These are phyloP conservation scores for Telfairia occidentalis DNA, from an alignment of 331 rosid genomes.

Conservation along the genomic window DNA sequence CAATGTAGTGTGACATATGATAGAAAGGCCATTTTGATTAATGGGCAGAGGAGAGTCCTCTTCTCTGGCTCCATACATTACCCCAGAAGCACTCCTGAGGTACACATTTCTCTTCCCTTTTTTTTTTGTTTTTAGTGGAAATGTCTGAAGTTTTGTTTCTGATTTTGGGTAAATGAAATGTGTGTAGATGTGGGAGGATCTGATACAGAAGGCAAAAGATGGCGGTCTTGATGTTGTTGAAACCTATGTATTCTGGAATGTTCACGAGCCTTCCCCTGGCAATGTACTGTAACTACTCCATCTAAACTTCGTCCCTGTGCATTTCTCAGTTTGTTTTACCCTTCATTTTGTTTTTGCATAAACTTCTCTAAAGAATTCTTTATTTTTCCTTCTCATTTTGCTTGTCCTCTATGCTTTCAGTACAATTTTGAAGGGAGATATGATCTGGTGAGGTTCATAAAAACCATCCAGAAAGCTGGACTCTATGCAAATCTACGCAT, in stretches of 20 bases:
- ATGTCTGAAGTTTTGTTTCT: slow-evolving; percentile 14
- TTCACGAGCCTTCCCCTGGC: slow-evolving; percentile 92
- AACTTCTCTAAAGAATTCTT: background rate
- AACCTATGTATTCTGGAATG: slow-evolving; percentile 95
- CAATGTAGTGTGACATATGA: slow-evolving; percentile 71
- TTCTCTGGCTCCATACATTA: slow-evolving; percentile 98
- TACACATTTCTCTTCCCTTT: slow-evolving; percentile 14
- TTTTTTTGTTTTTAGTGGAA: background rate
- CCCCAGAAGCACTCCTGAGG: slow-evolving; percentile 99
- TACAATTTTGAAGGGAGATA: slow-evolving; percentile 85
- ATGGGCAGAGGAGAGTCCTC: slow-evolving; percentile 90
- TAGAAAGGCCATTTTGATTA: slow-evolving; percentile 71
- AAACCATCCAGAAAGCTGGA: slow-evolving; percentile 83
- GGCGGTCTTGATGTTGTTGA: slow-evolving; percentile 94
- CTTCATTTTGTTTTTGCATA: background rate
- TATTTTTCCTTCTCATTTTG: background rate
- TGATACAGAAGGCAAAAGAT: slow-evolving; percentile 84
- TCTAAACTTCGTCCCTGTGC: background rate
- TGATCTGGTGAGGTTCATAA: slow-evolving; percentile 80
- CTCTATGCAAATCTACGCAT: slow-evolving; percentile 87
- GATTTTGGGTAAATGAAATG: slow-evolving; percentile 15
- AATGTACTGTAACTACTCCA: slow-evolving; percentile 39
- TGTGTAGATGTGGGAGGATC: slow-evolving; percentile 95
- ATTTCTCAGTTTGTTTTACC: background rate
- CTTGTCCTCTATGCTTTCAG: slow-evolving; percentile 31